phyloP scores from a whole-genome alignment of 2,329 filamentous ascomycete genomes.

The Karstenula rhodostoma region DNA sequence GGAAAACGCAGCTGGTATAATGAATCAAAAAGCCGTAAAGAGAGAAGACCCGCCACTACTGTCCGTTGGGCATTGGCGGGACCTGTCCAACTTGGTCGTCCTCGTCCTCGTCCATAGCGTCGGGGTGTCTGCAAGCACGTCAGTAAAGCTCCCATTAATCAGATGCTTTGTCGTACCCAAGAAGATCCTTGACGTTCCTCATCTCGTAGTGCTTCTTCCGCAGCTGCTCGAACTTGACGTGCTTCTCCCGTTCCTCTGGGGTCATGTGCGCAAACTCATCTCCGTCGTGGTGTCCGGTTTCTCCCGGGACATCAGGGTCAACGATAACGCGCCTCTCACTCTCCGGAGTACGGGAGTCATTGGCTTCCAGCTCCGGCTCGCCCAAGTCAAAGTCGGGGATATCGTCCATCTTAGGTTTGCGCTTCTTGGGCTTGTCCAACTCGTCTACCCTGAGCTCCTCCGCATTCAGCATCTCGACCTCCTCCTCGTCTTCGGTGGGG shows the following conservation, averaged over 20 bases:
- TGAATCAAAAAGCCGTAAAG: slow-evolving; percentile 4
- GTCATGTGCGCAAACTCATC: slow-evolving; percentile 60
- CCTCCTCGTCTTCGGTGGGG: slow-evolving; percentile 84
- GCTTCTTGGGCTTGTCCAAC: slow-evolving; percentile 60
- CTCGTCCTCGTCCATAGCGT: slow-evolving; percentile 36
- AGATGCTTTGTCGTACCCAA: slow-evolving; percentile 65
- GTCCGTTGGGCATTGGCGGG: slow-evolving; percentile 31
- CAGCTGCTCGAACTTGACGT: slow-evolving; percentile 87
- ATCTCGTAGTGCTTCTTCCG: slow-evolving; percentile 99
- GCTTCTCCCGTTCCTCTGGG: slow-evolving; percentile 85
- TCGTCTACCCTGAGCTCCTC: slow-evolving; percentile 75
- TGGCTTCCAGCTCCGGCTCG: slow-evolving; percentile 75
- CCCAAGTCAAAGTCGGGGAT: slow-evolving; percentile 93
- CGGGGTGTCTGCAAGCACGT: slow-evolving; percentile 29
- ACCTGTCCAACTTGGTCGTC: slow-evolving; percentile 20
- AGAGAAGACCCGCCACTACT: slow-evolving; percentile 18
- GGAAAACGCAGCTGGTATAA: slow-evolving; percentile 4
- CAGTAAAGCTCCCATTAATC: slow-evolving; percentile 10
- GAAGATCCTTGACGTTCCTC: slow-evolving; percentile 87
- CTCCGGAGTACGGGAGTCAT: slow-evolving; percentile 49
- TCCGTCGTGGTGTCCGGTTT: slow-evolving; percentile 63
- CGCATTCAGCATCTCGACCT: slow-evolving; percentile 71
- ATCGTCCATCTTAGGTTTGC: slow-evolving; percentile 68
- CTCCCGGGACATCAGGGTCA: slow-evolving; percentile 57
- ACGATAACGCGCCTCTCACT: slow-evolving; percentile 84